Evolutionary conservation across 805 yeast genomes (phyloP), one percentile per base, ranked within the genome.

Genomic region (Wickerhamiella allomyrinae): DNA sequence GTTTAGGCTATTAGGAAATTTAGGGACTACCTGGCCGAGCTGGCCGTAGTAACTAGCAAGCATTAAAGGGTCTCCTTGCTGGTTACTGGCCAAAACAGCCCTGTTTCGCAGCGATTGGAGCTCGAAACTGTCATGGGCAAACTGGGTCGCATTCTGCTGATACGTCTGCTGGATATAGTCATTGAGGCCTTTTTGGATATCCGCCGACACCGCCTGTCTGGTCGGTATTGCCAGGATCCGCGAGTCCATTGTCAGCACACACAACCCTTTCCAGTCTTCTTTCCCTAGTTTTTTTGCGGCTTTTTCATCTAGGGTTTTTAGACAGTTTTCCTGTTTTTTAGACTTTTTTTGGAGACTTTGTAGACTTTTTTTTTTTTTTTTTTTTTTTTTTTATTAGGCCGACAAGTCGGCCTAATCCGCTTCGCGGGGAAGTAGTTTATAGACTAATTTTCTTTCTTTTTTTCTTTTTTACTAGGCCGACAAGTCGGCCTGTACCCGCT

Each of bases 1-100:
- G 7, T 48, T 44, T 15, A 69, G 63, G 47, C 78, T 79, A 22
- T 66, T 65, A 0, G 91, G 85, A 45, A 87, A 79, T 53, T 79
- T 82, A 38, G 58, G 20, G 3, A 39, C 37, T 20, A 54, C 34
- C 17, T 35, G 39, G 3, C 35, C 29, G 14, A 56, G 15, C 29
- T 53, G 48, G 1, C 43, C 46, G 27, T 47, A 51, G 42, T 55
- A 55, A 34, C 37, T 24, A 15, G 49, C 34, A 5, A 22, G 20
- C 23, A 40, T 33, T 13, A 50, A 20, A 7, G 47, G 36, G 13
- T 29, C 46, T 4, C 31, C 31, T 27, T 27, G 31, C 17, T 27
- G 17, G 31, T 14, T 29, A 17, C 25, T 33, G 11, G 45, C 40
- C 7, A 42, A 19, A 6, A 44, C 19, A n/a, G 47, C 46, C 3